Base-by-base conservation (phyloP, 192 early-diverging fungal genomes). In the Geranomyces variabilis region DNA sequence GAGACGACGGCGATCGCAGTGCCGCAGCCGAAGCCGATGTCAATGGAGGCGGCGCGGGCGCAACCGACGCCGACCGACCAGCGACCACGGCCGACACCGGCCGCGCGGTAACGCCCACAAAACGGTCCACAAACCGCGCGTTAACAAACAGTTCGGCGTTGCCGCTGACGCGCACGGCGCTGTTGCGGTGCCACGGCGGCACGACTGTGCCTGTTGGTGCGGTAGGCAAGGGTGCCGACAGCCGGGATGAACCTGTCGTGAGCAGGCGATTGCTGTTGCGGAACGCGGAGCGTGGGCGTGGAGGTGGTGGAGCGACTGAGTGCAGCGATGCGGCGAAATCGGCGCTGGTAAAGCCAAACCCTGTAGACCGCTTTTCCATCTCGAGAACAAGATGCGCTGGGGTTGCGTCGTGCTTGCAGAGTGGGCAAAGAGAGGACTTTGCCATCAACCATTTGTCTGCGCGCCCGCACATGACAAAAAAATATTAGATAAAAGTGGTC, bases 391-490 rank as follows among this genome's bases (percentile, higher is more conserved):
- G n/a, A n/a, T 55, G 17, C 21, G 24, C 47, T 0, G 71, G 71
- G 8, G 71, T 74, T 22, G 55, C 31, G 56, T 74, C 71, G 12
- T 59, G n/a, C 44, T 74, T 74, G 57, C 71, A 74, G 21, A 74
- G 28, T 1, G 71, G 71, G 44, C 71, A 74, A 1, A 21, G 36
- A 8, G 71, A 56, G 8, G 63, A 66, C 48, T 74, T 56, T 47
- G 63, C 24, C 26, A 43, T 66, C 30, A 74, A 51, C 71, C 71
- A 74, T 66, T 30, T 56, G 45, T 74, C 70, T 70, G 58, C 24
- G n/a, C 13, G n/a, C 19, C 1, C 0, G 63, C 12, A 64, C 19
- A 66, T 8, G 14, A n/a, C 21, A 55, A n/a, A 28, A 55, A 28
- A 28, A 55, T 3, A 28, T 14, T 47, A 19, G 19, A 19, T 47